These are phyloP conservation scores for Primulina eburnea DNA, from an alignment of 257 asterid genomes.

Conservation along the genomic window DNA sequence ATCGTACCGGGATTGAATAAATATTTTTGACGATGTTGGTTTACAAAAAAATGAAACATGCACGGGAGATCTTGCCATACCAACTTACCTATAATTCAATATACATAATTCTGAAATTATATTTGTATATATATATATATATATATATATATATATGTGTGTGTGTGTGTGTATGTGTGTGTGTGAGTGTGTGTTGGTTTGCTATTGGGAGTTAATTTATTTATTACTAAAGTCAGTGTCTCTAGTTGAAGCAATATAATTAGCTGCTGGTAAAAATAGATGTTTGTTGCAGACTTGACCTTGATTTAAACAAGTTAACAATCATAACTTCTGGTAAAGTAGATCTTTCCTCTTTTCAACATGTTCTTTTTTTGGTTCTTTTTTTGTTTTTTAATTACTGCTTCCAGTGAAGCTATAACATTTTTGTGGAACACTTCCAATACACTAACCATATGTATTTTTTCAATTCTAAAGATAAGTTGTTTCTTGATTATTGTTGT, in stretches of 20 bases:
- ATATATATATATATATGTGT: too few species aligned
- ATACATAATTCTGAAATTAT: too few species aligned
- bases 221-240: background rate
- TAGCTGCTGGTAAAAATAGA: background rate
- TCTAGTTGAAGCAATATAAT: slow-evolving; percentile 21
- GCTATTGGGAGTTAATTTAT: too few species aligned
- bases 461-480: slow-evolving; percentile 20
- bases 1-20: too few species aligned
- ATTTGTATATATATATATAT: too few species aligned
- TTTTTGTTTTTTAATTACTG: background rate
- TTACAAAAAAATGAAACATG: too few species aligned
- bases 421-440: background rate
- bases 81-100: too few species aligned
- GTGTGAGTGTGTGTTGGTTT: too few species aligned
- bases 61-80: too few species aligned
- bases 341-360: slow-evolving; percentile 8
- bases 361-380: background rate
- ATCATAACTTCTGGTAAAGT: slow-evolving; percentile 11
- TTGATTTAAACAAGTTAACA: slow-evolving; percentile 16
- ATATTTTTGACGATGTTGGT: too few species aligned
- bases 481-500: slow-evolving; percentile 3
- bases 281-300: slow-evolving; percentile 14
- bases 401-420: slow-evolving; percentile 18
- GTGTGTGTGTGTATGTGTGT: too few species aligned
- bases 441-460: slow-evolving; percentile 10